Conservation (phyloP, 495 filamentous ascomycete genomes). For the Aspergillus kassunensis region DNA sequence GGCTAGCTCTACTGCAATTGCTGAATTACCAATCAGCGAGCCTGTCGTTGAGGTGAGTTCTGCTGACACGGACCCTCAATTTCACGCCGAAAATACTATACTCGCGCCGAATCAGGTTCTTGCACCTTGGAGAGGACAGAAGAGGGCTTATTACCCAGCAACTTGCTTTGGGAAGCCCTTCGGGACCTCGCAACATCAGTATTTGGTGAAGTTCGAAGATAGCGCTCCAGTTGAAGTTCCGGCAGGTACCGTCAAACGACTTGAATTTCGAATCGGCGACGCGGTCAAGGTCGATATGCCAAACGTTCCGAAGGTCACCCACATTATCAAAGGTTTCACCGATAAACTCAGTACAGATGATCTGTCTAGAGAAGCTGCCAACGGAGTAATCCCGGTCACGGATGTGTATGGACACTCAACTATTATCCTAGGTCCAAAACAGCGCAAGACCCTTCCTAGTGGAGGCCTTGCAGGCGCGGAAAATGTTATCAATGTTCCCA, state of each 20-base stretch:
- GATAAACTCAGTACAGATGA: slow-evolving; percentile 37
- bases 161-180: slow-evolving; percentile 44
- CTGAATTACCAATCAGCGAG: slow-evolving; percentile 11
- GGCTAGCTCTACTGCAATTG: slow-evolving; percentile 9
- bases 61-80: background rate
- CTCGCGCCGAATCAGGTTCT: slow-evolving; percentile 47
- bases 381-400: slow-evolving; percentile 33
- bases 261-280: slow-evolving; percentile 48
- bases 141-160: slow-evolving; percentile 48
- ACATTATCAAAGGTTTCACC: slow-evolving; percentile 42
- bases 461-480: slow-evolving; percentile 27
- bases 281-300: slow-evolving; percentile 49
- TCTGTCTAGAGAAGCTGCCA: slow-evolving; percentile 21
- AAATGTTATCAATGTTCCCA: slow-evolving; percentile 39
- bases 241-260: slow-evolving; percentile 39
- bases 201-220: slow-evolving; percentile 46
- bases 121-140: slow-evolving; percentile 47
- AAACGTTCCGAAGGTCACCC: slow-evolving; percentile 42
- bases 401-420: slow-evolving; percentile 46
- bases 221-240: slow-evolving; percentile 40
- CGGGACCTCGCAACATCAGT: slow-evolving; percentile 36
- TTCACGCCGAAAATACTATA: slow-evolving; percentile 7
- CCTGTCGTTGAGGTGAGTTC: background rate
- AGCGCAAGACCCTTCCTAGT: slow-evolving; percentile 42
- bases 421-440: slow-evolving; percentile 42